phyloP scores from a whole-genome alignment of 106 monocot species.

The Dendrobium officinale region DNA sequence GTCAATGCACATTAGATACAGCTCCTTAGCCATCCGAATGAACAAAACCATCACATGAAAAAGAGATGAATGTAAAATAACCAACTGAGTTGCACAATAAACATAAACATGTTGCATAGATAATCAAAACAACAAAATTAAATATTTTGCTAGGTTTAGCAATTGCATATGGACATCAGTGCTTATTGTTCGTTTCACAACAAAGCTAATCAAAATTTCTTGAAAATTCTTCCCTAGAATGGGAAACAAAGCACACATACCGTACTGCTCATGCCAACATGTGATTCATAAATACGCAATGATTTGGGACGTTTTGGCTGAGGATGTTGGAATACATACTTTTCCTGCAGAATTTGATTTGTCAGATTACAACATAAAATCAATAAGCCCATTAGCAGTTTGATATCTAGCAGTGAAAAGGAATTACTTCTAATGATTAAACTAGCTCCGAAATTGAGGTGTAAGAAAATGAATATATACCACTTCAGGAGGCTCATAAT shows the following conservation, averaged over 20 bases:
- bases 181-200: neutral
- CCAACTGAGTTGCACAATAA: too few relatives aligned
- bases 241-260: constrained; percentile 29
- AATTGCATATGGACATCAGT: neutral
- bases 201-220: neutral
- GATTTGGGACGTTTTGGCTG: constrained; percentile 89
- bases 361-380: neutral
- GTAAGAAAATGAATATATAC: constrained; percentile 24
- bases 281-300: constrained; percentile 91
- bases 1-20: too few relatives aligned
- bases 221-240: neutral
- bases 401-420: neutral
- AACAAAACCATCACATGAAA: too few relatives aligned
- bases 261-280: constrained; percentile 98
- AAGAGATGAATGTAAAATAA: too few relatives aligned
- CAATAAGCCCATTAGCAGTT: neutral
- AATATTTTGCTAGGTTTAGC: neutral
- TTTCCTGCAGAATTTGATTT: constrained; percentile 43
- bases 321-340: constrained; percentile 76
- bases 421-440: neutral
- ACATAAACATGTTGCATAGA: neutral
- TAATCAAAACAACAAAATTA: neutral
- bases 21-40: too few relatives aligned
- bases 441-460: neutral
- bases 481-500: constrained; percentile 94